Evolutionary conservation across 805 yeast species (phyloP), one percentile per base, ranked within the genome.

Genomic region (Saccharomyces eubayanus): DNA sequence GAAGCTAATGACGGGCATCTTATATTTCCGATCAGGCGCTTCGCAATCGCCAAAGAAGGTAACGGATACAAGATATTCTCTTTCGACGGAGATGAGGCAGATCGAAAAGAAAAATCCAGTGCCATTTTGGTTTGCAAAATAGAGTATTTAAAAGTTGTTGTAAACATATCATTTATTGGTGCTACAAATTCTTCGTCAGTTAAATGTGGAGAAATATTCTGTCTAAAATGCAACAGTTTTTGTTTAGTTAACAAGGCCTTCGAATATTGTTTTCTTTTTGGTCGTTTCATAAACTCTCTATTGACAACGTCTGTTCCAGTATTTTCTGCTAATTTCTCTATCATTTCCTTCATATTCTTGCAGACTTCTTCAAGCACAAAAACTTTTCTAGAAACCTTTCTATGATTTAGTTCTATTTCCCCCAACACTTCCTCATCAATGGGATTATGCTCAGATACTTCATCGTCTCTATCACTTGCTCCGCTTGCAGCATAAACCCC

Each of bases 101-200:
- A 31, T 11, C 52, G 56, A 48, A 36, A 51, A 12, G 56, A 51
- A 24, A 47, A 55, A 31, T 57, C 60, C 1, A 55, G 55, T 6
- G 59, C 16, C 40, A 53, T 53, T 47, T 60, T 57, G 47, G 53
- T 45, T 48, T 62, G 58, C 14, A 59, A 51, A 20, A 57, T 41
- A 47, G 59, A 59, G 62, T 62, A 60, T 51, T 57, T 60, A 31
- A 54, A 47, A 8, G 55, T 43, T 4, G 46, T 51, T 14, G 52
- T 49, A 20, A 57, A 55, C 20, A 57, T 49, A 10, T 49, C 47
- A 21, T 46, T 50, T 0, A 60, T 10, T 6, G 63, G 60, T 28
- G 30, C 21, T 14, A 43, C 48, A 30, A 56, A 55, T 28, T 47
- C 50, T 20, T 47, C 31, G 6, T 48, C 40, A 29, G 41, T 11